Evolutionary conservation across 2,329 filamentous ascomycete genomes (phyloP).

Genomic region (Ophiostoma tasmaniense): DNA sequence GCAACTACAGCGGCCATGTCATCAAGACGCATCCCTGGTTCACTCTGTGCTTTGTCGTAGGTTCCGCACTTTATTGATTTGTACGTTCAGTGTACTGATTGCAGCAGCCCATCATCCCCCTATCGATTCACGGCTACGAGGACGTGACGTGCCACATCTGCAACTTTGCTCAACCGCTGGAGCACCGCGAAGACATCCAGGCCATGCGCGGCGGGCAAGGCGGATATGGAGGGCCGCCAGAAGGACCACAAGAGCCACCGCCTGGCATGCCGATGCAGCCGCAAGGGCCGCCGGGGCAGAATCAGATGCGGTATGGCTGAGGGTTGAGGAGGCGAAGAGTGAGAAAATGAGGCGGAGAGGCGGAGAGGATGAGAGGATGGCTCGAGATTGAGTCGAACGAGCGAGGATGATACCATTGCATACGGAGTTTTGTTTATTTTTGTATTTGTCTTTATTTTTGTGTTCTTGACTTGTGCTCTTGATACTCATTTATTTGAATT

Average conservation of each 20-base stretch:
- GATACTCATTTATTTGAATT: not conserved
- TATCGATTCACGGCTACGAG: slow-evolving; percentile 57
- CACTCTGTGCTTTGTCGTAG: slow-evolving; percentile 68
- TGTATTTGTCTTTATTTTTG: no score
- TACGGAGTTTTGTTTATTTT: not conserved
- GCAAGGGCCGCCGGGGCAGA: slow-evolving; percentile 22
- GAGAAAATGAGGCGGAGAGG: no score
- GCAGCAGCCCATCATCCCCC: slow-evolving; percentile 66
- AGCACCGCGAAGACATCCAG: slow-evolving; percentile 48
- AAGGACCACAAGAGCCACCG: slow-evolving; percentile 21
- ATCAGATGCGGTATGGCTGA: slow-evolving; percentile 26
- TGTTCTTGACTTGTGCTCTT: not conserved
- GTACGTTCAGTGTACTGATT: no score
- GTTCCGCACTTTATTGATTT: no score
- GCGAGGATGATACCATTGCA: not conserved
- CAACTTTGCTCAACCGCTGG: slow-evolving; percentile 62
- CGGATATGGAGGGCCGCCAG: slow-evolving; percentile 15
- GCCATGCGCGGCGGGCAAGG: slow-evolving; percentile 34
- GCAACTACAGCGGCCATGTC: slow-evolving; percentile 53
- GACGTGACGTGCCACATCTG: slow-evolving; percentile 69
- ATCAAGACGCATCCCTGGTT: slow-evolving; percentile 64
- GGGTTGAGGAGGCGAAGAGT: no score
- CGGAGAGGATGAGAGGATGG: no score
- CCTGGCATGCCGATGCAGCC: slow-evolving; percentile 27
- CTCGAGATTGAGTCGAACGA: no score